phyloP scores from a whole-genome alignment of 1,284 basidiomycete genomes.

The Pholiota adiposa region DNA sequence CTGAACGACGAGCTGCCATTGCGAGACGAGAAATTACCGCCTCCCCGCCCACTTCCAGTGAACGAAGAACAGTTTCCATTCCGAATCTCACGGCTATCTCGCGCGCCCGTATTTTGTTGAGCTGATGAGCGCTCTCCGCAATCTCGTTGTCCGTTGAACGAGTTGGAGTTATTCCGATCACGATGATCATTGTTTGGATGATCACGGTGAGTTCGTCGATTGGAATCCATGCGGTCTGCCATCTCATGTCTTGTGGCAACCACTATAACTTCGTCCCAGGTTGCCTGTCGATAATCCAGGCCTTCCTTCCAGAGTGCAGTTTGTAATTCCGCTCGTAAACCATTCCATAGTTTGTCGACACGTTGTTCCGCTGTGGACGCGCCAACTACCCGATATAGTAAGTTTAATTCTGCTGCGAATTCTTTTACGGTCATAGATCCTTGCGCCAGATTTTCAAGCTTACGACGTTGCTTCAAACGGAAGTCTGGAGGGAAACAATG shows the following conservation, averaged over 20 bases:
- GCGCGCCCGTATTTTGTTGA: not conserved
- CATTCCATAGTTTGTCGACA: constrained; percentile 8
- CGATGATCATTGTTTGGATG: no score
- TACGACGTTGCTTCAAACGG: constrained; percentile 6
- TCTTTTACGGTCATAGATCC: constrained; percentile 4
- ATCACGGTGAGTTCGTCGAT: not conserved
- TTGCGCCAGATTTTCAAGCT: constrained; percentile 10
- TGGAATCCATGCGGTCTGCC: constrained; percentile 4
- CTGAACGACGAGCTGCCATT: not conserved
- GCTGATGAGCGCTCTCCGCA: not conserved
- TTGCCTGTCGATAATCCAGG: not conserved
- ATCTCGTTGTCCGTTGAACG: not conserved
- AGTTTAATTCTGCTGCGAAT: not conserved
- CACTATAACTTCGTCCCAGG: constrained; percentile 11
- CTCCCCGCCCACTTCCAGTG: not conserved
- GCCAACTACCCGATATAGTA: not conserved
- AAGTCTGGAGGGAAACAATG: constrained; percentile 16
- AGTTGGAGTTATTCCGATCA: no score
- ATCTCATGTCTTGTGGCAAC: constrained; percentile 9
- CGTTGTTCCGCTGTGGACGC: not conserved
- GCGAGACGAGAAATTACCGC: not conserved
- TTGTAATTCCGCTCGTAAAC: constrained; percentile 2
- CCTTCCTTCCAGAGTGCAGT: constrained; percentile 8
- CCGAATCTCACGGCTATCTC: not conserved
- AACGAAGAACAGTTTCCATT: not conserved